A percentile compares a stretch with the other conserved stretches of the same genome.
phyloP scores from a whole-genome alignment of 805 yeast species.

The Diddensiella caesifluorescens region DNA sequence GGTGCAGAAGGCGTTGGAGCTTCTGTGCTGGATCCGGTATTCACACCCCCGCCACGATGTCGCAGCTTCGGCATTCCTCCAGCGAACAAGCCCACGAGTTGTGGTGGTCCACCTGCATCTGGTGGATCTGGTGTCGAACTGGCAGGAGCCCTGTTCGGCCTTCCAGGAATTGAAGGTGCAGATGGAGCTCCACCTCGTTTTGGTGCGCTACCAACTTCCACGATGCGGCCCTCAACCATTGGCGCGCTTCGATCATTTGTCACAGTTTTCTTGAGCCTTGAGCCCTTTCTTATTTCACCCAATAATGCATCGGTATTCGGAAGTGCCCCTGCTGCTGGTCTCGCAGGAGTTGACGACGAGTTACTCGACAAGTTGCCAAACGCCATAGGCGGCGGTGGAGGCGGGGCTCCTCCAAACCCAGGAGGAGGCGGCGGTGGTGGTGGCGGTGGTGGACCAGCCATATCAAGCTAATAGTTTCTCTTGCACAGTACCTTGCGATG shows the following conservation, averaged over 20 bases:
- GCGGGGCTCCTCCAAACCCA: constrained; percentile 34
- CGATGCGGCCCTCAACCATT: constrained; percentile 36
- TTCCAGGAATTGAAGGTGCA: constrained; percentile 21
- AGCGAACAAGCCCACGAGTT: constrained; percentile 63
- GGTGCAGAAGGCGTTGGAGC: constrained; percentile 16
- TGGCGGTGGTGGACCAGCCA: constrained; percentile 51
- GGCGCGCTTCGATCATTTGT: constrained; percentile 70
- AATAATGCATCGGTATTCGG: constrained; percentile 44
- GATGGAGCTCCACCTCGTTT: constrained; percentile 24
- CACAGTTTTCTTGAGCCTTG: constrained; percentile 50
- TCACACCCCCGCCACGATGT: constrained; percentile 36
- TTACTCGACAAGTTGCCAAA: constrained; percentile 27
- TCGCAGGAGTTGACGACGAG: constrained; percentile 20
- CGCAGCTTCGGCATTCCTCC: constrained; percentile 75
- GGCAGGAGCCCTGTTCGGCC: constrained; percentile 28
- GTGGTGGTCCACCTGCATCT: constrained; percentile 23
- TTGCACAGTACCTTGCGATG: neutral
- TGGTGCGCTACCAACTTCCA: constrained; percentile 24
- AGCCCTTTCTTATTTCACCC: constrained; percentile 78
- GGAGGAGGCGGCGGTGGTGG: constrained; percentile 49
- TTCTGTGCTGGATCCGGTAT: constrained; percentile 14
- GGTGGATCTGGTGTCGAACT: constrained; percentile 32
- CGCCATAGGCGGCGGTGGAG: constrained; percentile 31
- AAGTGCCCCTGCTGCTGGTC: constrained; percentile 29
- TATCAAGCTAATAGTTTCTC: constrained; percentile 17